Percentiles rank a stretch among this genome's conserved stretches.
phyloP scores from a whole-genome alignment of 2,329 filamentous ascomycete genomes.

The Penicillium fuscoglaucum region DNA sequence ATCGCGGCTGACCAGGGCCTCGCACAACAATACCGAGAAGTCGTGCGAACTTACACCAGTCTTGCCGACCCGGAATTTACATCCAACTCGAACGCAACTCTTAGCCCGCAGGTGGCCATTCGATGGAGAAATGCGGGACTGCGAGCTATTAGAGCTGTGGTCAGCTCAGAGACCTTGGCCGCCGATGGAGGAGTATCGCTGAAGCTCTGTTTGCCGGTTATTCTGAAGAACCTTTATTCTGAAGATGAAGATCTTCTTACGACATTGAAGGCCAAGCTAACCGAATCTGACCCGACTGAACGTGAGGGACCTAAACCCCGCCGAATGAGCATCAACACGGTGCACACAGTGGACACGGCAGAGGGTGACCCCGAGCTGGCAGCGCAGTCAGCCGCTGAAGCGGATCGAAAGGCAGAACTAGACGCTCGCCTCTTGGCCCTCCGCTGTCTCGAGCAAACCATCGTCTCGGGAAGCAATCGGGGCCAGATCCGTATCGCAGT shows the following conservation, averaged over 20 bases:
- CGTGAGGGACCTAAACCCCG: slow-evolving; percentile 63
- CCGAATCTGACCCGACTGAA: slow-evolving; percentile 68
- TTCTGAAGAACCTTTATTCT: slow-evolving; percentile 83
- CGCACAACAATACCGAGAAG: slow-evolving; percentile 75
- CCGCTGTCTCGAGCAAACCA: slow-evolving; percentile 83
- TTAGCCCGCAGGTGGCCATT: slow-evolving; percentile 72
- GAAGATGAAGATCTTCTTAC: slow-evolving; percentile 62
- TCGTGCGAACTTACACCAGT: slow-evolving; percentile 75
- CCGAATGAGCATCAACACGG: slow-evolving; percentile 76
- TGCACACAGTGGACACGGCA: slow-evolving; percentile 68
- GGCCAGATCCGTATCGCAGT: slow-evolving; percentile 79
- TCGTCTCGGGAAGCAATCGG: slow-evolving; percentile 72
- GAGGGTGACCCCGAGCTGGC: slow-evolving; percentile 66
- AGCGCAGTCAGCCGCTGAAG: slow-evolving; percentile 77
- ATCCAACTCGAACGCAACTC: slow-evolving; percentile 49
- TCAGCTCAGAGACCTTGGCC: slow-evolving; percentile 74
- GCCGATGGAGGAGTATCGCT: slow-evolving; percentile 75
- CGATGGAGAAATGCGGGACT: slow-evolving; percentile 74
- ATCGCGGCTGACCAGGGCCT: slow-evolving; percentile 85
- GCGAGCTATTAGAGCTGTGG: slow-evolving; percentile 77
- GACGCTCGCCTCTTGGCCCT: slow-evolving; percentile 82
- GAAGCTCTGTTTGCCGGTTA: slow-evolving; percentile 75
- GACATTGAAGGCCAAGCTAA: slow-evolving; percentile 65
- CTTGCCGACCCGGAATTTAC: slow-evolving; percentile 68
- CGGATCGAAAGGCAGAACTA: slow-evolving; percentile 85